phyloP scores from a whole-genome alignment of 108 stramenopile species.

The Fragilaria radians region DNA sequence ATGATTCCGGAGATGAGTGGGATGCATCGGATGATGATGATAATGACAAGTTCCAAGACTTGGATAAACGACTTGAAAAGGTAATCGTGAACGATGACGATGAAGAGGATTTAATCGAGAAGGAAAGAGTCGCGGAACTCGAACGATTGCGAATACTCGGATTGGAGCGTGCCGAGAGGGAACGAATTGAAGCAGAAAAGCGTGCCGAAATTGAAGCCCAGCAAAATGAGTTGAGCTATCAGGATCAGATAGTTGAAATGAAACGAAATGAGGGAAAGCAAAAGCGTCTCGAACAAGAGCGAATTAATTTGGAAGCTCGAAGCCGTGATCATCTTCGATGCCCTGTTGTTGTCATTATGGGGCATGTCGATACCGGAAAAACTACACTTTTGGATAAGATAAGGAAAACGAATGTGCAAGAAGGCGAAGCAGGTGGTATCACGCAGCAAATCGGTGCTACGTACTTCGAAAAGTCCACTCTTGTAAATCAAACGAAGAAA shows the following conservation, averaged over 20 bases:
- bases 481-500: slow-evolving; percentile 75
- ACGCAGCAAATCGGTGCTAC: slow-evolving; percentile 99
- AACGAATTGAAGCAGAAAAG: slow-evolving; percentile 67
- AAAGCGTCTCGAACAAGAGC: slow-evolving; percentile 73
- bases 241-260: slow-evolving; percentile 41
- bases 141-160: slow-evolving; percentile 76
- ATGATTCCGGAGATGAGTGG: slow-evolving; percentile 75
- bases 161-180: slow-evolving; percentile 72
- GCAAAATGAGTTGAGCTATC: slow-evolving; percentile 45
- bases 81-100: slow-evolving; percentile 50
- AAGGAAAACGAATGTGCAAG: slow-evolving; percentile 98
- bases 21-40: slow-evolving; percentile 59
- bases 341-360: slow-evolving; percentile 98
- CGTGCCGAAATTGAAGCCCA: slow-evolving; percentile 46
- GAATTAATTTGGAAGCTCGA: slow-evolving; percentile 79
- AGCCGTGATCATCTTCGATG: slow-evolving; percentile 87
- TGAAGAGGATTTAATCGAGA: slow-evolving; percentile 79
- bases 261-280: slow-evolving; percentile 78
- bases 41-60: slow-evolving; percentile 68
- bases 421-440: slow-evolving; percentile 99
- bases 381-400: slow-evolving; percentile 99
- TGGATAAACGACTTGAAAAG: slow-evolving; percentile 62
- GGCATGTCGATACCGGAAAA: slow-evolving; percentile 99
- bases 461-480: slow-evolving; percentile 93
- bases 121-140: slow-evolving; percentile 78